Percentiles rank a stretch among this genome's conserved stretches.
phyloP scores from a whole-genome alignment of 305 asterid genomes.

The Solanum hybrid region DNA sequence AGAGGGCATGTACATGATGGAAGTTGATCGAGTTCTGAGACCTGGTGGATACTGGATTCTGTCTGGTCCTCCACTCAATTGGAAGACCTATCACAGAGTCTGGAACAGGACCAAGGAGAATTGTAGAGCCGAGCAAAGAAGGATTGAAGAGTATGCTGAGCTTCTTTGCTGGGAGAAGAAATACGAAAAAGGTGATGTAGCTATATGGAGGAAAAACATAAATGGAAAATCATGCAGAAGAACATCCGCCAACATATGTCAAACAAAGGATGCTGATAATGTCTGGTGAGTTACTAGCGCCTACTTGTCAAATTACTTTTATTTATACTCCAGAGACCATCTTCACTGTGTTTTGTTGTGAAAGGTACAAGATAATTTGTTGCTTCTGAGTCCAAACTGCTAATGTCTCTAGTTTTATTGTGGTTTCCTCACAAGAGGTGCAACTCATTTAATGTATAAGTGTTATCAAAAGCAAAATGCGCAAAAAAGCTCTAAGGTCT shows the following conservation, averaged over 20 bases:
- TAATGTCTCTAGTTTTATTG: neutral
- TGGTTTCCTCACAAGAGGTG: neutral
- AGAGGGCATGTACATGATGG: slow-evolving; percentile 83
- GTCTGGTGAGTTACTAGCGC: slow-evolving; percentile 53
- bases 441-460: neutral
- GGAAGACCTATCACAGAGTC: slow-evolving; percentile 72
- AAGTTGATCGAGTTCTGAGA: slow-evolving; percentile 89
- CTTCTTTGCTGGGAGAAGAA: slow-evolving; percentile 95
- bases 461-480: neutral
- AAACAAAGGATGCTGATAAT: slow-evolving; percentile 48
- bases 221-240: slow-evolving; percentile 54
- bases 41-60: slow-evolving; percentile 95
- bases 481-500: neutral
- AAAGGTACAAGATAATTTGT: neutral
- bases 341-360: neutral
- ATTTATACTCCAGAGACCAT: neutral
- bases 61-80: slow-evolving; percentile 95
- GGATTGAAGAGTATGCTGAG: slow-evolving; percentile 72
- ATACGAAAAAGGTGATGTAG: slow-evolving; percentile 84
- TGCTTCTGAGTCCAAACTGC: neutral
- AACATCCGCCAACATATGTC: slow-evolving; percentile 43
- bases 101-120: slow-evolving; percentile 88
- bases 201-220: slow-evolving; percentile 61
- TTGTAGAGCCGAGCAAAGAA: slow-evolving; percentile 65
- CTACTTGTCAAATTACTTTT: neutral